Evolutionary conservation across 345 rosid species (phyloP), one percentile per base, ranked within the genome.

Genomic region (Aurinia saxatilis): DNA sequence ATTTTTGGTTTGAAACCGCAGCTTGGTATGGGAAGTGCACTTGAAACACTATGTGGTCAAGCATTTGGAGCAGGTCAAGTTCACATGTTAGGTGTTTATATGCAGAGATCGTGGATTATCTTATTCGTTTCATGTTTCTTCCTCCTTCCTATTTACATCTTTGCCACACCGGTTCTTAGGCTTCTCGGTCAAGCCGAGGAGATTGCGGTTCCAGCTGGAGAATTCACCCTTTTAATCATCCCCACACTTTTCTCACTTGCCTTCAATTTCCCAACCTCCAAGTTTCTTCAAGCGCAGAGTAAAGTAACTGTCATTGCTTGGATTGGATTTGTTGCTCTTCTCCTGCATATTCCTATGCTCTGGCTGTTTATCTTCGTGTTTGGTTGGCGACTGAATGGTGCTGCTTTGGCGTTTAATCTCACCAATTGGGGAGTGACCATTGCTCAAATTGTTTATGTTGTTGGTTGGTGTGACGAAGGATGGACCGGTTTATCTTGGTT

Each of bases 1-100:
- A 27, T 48, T 50, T n/a, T 29, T 14, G 17, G 12, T 30, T 31
- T 17, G 18, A 60, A 33, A 15, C 2, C 56, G 82, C 64, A 90
- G 96, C 86, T 88, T 41, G 98, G 98, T 1, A 84, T 84, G 98
- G 98, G 90, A 57, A 91, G 98, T 77, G 98, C 95, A 23, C 79
- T 88, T 17, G 96, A 91, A 66, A 91, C 95, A 16, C 83, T 88
- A 0, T 91, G 96, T 68, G 95, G 98, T 1, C 96, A 91, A 80
- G 96, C 96, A n/a, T 84, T 53, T 75, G 96, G 95, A 10, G 96
- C 90, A 0, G 98, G 98, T 18, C 85, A 86, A 68, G 69, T 82
- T 21, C 67, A 82, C 17, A 60, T 85, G 85, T 82, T 91, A 0
- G 98, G 96, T 1, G 46, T 91, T 14, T 88, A 91, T 57, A 73